Percentiles rank a stretch among this genome's conserved stretches.
phyloP scores from a whole-genome alignment of 441 rosid genomes.

The Gossypium trilobum region DNA sequence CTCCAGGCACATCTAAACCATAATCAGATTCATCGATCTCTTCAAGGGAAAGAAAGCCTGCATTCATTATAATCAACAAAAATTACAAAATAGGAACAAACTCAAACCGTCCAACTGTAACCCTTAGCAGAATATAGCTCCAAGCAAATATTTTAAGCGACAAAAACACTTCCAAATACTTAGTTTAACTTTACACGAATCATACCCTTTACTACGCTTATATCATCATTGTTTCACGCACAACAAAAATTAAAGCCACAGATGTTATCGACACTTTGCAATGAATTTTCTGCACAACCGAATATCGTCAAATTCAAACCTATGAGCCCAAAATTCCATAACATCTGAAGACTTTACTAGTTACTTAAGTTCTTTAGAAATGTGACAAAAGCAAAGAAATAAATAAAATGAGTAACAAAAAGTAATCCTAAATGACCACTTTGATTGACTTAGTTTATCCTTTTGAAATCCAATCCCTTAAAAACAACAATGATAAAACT shows the following conservation, averaged over 20 bases:
- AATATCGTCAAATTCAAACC: neutral
- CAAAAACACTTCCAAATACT: neutral
- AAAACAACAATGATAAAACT: neutral
- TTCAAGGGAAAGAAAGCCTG: conserved; percentile 85
- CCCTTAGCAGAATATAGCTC: neutral
- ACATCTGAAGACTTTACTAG: neutral
- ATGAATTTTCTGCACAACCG: neutral
- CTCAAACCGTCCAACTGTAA: neutral
- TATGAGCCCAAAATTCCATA: neutral
- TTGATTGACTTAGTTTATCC: neutral
- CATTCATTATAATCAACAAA: neutral
- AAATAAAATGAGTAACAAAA: neutral
- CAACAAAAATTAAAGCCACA: too few relatives aligned
- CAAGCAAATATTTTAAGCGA: neutral
- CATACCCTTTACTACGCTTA: neutral
- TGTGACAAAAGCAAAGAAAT: neutral
- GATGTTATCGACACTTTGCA: neutral
- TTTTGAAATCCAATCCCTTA: neutral
- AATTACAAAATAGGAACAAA: neutral
- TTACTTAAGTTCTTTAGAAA: neutral
- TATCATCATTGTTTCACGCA: neutral
- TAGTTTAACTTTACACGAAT: neutral
- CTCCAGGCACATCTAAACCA: conserved; percentile 32
- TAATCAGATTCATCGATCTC: conserved; percentile 80
- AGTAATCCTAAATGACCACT: neutral